A percentile compares a stretch with the other conserved stretches of the same genome.
phyloP scores from a whole-genome alignment of 805 yeast species.

The Saccharomycopsis sp. region DNA sequence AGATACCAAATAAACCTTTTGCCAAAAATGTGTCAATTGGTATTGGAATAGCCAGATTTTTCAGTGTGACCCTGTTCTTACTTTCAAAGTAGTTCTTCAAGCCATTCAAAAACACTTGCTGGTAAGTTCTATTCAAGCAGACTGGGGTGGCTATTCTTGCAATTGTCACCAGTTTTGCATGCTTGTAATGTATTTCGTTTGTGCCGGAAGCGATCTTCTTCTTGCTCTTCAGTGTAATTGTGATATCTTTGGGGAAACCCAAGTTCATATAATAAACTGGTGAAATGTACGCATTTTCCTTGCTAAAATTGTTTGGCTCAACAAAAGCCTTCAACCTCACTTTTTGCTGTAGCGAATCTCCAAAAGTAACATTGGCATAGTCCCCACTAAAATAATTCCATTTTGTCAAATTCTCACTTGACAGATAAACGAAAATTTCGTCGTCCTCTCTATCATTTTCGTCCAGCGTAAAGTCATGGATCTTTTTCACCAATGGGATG shows the following conservation, averaged over 20 bases:
- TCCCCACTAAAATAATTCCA: constrained; percentile 68
- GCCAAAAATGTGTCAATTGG: constrained; percentile 65
- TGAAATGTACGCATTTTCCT: constrained; percentile 42
- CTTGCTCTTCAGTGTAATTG: background rate
- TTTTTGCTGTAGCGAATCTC: background rate
- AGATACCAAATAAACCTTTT: constrained; percentile 34
- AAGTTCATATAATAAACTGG: constrained; percentile 52
- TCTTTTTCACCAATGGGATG: constrained; percentile 1
- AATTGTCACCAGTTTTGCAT: constrained; percentile 55
- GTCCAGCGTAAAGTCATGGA: constrained; percentile 14
- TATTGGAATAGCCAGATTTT: constrained; percentile 69
- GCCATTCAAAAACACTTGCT: constrained; percentile 50
- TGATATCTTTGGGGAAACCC: constrained; percentile 25
- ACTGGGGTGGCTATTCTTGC: constrained; percentile 61
- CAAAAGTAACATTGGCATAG: constrained; percentile 29
- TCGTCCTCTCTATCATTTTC: constrained; percentile 33
- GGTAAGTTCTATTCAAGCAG: constrained; percentile 55
- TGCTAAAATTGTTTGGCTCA: constrained; percentile 46
- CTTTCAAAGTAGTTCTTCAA: constrained; percentile 54
- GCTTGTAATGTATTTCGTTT: background rate
- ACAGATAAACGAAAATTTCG: constrained; percentile 37
- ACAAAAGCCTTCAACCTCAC: constrained; percentile 44
- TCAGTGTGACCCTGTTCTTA: constrained; percentile 45
- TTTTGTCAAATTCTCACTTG: constrained; percentile 41
- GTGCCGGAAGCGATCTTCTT: too few species aligned